phyloP scores from a whole-genome alignment of 805 yeast genomes.

The Lachancea cidri region DNA sequence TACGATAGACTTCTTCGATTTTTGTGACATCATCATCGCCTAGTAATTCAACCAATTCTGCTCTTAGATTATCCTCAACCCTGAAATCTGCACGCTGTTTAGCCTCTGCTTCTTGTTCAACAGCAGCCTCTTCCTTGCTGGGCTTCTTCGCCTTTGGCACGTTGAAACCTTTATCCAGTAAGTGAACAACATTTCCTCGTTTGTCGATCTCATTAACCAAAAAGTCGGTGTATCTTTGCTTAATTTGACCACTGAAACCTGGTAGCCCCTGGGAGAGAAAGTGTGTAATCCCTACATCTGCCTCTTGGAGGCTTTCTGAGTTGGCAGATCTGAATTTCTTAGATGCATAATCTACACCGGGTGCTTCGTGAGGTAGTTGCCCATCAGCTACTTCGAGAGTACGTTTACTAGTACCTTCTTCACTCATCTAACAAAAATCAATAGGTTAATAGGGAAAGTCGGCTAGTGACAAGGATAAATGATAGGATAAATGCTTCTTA shows the following conservation, averaged over 20 bases:
- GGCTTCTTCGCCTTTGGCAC: constrained; percentile 45
- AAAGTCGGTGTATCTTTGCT: constrained; percentile 90
- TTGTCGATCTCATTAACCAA: constrained; percentile 81
- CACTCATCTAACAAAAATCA: neutral
- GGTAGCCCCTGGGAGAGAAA: constrained; percentile 48
- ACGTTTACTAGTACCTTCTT: constrained; percentile 15
- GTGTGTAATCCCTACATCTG: constrained; percentile 83
- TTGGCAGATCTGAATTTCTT: constrained; percentile 15
- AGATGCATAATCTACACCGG: neutral
- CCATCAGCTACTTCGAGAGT: constrained; percentile 3
- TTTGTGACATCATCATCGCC: constrained; percentile 56
- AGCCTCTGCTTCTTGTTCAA: constrained; percentile 29
- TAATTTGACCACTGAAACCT: constrained; percentile 76
- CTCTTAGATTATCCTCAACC: constrained; percentile 42
- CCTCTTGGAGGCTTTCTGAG: constrained; percentile 52
- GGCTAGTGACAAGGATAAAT: neutral
- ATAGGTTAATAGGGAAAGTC: neutral
- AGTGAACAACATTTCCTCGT: constrained; percentile 66
- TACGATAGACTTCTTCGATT: constrained; percentile 49
- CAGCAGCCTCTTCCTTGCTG: constrained; percentile 37
- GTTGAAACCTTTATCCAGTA: constrained; percentile 68
- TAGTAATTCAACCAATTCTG: constrained; percentile 46
- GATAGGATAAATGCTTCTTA: too few relatives aligned
- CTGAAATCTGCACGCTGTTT: constrained; percentile 34
- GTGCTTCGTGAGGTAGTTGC: neutral